phyloP scores from a whole-genome alignment of 2,329 filamentous ascomycete genomes.

The Penicillium sp. region DNA sequence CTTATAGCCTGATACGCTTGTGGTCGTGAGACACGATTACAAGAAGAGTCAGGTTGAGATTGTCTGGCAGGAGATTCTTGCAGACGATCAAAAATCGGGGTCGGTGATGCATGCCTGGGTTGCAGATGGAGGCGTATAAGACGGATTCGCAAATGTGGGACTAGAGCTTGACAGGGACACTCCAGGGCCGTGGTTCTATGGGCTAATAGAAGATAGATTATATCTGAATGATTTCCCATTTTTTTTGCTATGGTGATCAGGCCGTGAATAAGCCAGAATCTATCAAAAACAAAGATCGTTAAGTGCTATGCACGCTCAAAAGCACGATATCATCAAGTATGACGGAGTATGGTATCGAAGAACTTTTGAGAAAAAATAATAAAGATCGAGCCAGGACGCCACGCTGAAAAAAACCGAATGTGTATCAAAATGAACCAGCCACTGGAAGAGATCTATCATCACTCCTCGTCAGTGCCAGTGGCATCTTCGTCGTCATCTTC shows the following conservation, averaged over 20 bases:
- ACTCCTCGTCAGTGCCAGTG: constrained; percentile 46
- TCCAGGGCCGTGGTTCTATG: too few relatives aligned
- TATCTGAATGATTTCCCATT: constrained; percentile 7
- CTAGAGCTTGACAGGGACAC: background rate
- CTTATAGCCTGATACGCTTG: too few relatives aligned
- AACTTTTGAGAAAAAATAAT: constrained; percentile 13
- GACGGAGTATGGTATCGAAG: constrained; percentile 14
- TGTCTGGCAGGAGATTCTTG: background rate
- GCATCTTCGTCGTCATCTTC: constrained; percentile 42
- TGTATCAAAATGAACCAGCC: constrained; percentile 8
- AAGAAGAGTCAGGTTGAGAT: background rate
- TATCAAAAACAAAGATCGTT: background rate
- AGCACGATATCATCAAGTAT: constrained; percentile 20
- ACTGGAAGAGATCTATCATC: constrained; percentile 8
- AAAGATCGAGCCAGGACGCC: constrained; percentile 23
- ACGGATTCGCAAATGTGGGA: background rate
- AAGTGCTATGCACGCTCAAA: constrained; percentile 14
- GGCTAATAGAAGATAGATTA: background rate
- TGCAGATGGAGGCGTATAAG: background rate
- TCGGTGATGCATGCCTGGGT: background rate
- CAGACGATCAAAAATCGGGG: background rate
- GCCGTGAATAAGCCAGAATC: background rate
- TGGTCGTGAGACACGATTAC: background rate
- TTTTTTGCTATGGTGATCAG: constrained; percentile 6
- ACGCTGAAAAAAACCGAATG: constrained; percentile 25